Evolutionary conservation across 2,329 filamentous ascomycete species (phyloP), one percentile per base, ranked within the genome.

Genomic region (Fusarium fracticaudum): DNA sequence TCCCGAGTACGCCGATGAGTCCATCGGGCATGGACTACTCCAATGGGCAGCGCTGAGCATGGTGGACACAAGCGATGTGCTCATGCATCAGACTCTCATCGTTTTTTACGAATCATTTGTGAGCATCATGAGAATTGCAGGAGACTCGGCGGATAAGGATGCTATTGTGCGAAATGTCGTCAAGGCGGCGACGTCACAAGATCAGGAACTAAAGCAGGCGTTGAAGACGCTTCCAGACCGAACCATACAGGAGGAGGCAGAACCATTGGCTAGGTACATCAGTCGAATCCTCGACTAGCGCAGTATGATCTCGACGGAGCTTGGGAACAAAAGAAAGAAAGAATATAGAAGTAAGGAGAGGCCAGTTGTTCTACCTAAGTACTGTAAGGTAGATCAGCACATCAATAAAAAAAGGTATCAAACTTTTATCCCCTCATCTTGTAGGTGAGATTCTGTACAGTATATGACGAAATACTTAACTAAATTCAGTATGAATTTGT

Each of bases 41-140:
- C 85, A 86, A 50, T 90, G 87, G 76, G 87, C 85, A 8, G 85
- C 85, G 13, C 78, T 89, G 35, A 80, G 76, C 61, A 89, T 90
- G 88, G 83, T 89, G 33, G 86, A 87, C 66, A 83, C 76, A 62
- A 76, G 80, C 2, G 88, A 90, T 62, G 67, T 80, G 26, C 81
- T 90, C 29, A 87, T 90, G 85, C 84, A 86, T 48, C 79, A 87
- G 12, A 87, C 73, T 60, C 81, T 89, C 26, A 79, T 88, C n/a
- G 86, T 89, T 70, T 90, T 89, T 67, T 87, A 87, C 73, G 86
- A 89, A 80, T 80, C 82, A 13, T 80, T 89, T 26, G 79, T 89
- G 35, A 86, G 84, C 57, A 81, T 87, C 40, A 84, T 88, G 82
- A 80, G 86, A 20, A 78, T 86, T 9, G 81, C 84, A 1, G 81